These are phyloP conservation scores for Colletotrichum sp. DNA, from an alignment of 2,329 filamentous ascomycete species.

Conservation along the genomic window DNA sequence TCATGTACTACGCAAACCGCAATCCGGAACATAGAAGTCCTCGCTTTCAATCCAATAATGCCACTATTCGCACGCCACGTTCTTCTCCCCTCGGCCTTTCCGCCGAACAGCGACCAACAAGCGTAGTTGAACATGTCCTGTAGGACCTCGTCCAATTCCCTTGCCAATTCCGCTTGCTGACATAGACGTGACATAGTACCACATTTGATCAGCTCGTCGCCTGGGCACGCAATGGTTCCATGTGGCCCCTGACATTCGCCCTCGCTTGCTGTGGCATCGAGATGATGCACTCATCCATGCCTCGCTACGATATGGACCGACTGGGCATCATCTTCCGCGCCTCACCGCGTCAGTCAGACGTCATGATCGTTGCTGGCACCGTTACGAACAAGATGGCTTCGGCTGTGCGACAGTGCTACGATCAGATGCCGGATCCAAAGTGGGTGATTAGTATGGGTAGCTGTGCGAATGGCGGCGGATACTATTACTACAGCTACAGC, in stretches of 20 bases:
- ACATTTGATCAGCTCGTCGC: slow-evolving; percentile 81
- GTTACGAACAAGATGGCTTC: slow-evolving; percentile 97
- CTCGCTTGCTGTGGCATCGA: slow-evolving; percentile 89
- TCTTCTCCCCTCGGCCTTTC: neutral
- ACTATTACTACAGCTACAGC: slow-evolving; percentile 86
- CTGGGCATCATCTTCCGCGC: slow-evolving; percentile 91
- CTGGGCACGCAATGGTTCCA: slow-evolving; percentile 83
- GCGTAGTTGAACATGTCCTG: neutral
- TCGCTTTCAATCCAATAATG: neutral
- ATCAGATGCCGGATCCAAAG: slow-evolving; percentile 91
- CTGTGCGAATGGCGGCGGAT: slow-evolving; percentile 84
- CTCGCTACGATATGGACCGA: slow-evolving; percentile 87
- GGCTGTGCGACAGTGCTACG: slow-evolving; percentile 87
- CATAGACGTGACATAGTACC: slow-evolving; percentile 54
- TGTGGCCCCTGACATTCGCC: slow-evolving; percentile 90
- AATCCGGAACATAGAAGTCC: rapidly evolving
- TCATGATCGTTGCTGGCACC: slow-evolving; percentile 95
- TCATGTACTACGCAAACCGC: rapidly evolving
- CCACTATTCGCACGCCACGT: rapidly evolving
- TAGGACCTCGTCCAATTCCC: rapidly evolving
- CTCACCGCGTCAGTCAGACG: slow-evolving; percentile 85
- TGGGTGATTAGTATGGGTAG: slow-evolving; percentile 87
- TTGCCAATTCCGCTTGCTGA: neutral
- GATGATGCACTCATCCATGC: slow-evolving; percentile 93
- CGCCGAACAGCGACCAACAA: neutral